Percentiles rank a stretch among this genome's conserved stretches.
These are phyloP conservation scores for Hypoxylon sp. DNA, from an alignment of 2,329 filamentous ascomycete genomes.

Conservation along the genomic window DNA sequence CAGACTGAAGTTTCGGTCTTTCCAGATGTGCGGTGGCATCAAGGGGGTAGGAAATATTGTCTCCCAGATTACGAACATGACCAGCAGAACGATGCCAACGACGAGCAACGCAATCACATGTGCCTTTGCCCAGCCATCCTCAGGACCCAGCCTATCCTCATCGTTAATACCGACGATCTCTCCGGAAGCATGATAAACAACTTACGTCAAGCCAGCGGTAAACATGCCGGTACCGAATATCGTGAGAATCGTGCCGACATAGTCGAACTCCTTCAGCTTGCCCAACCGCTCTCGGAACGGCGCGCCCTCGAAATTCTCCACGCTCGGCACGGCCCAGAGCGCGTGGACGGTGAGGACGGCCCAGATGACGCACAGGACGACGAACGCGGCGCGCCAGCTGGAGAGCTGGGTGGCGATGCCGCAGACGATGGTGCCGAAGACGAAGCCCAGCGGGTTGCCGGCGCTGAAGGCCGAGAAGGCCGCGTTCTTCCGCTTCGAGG, in stretches of 20 bases:
- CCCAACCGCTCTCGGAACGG: slow-evolving; percentile 48
- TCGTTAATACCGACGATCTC: too few species aligned
- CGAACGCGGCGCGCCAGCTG: slow-evolving; percentile 71
- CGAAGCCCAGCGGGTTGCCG: slow-evolving; percentile 50
- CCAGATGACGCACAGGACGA: slow-evolving; percentile 70
- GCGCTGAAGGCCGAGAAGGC: slow-evolving; percentile 47
- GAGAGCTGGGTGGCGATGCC: slow-evolving; percentile 69
- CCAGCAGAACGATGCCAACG: slow-evolving; percentile 64
- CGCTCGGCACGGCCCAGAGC: slow-evolving; percentile 68
- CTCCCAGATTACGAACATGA: slow-evolving; percentile 70
- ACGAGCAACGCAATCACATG: slow-evolving; percentile 71
- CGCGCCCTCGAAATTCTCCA: slow-evolving; percentile 54
- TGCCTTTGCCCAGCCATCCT: slow-evolving; percentile 67
- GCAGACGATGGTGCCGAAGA: slow-evolving; percentile 62
- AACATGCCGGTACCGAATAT: slow-evolving; percentile 72
- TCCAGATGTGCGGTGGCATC: slow-evolving; percentile 65
- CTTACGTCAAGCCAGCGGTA: slow-evolving; percentile 66
- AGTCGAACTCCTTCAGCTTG: slow-evolving; percentile 65
- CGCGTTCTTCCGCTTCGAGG: slow-evolving; percentile 52
- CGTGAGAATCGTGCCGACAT: slow-evolving; percentile 67
- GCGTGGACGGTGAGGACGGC: slow-evolving; percentile 65
- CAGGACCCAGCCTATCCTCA: slow-evolving; percentile 61
- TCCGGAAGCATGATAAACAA: slow-evolving; percentile 23
- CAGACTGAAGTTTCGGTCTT: slow-evolving; percentile 70
- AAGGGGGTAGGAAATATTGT: slow-evolving; percentile 58